Evolutionary conservation across 345 rosid genomes (phyloP), one percentile per base, ranked within the genome.

Genomic region (Ailanthus altissimus): DNA sequence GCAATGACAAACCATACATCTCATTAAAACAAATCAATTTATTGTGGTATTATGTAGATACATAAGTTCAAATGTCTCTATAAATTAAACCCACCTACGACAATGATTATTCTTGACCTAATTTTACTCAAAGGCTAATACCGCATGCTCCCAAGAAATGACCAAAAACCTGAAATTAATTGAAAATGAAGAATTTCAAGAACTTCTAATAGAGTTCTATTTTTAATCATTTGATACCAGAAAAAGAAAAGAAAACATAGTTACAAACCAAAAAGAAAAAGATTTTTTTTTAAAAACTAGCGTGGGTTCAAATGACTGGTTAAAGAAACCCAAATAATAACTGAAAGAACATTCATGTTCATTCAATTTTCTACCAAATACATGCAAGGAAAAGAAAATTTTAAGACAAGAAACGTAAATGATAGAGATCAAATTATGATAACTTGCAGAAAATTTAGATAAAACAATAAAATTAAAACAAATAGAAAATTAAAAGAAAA

Each of bases 381-480:
- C 7, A 23, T 20, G 16, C 13, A 53, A 70, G 53, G 47, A 25
- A 10, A 79, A 7, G 23, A 23, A 25, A 59, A 68, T 3, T 11
- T 23, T 47, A 42, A 38, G 67, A 68, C 21, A 23, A 49, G 74
- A 74, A 67, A 51, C 75, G 28, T 5, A 59, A 16, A 58, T 50
- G 1, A 49, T 2, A 38, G 46, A 25, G 46, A 25, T 20, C 5
- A 36, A 76, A 57, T 6, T 6, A 16, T 8, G 36, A 11, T 28
- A n/a, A 46, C 21, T 36, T 0, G 47, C 21, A 26, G 20, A 5
- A 1, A 20, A 71, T 40, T 51, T 36, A 7, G 43, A 69, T 13
- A 26, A 42, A 71, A 36, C 5, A 10, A 16, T 25, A 70, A 14
- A 72, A 53, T 16, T 15, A 15, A 15, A 32, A n/a, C 15, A 8